A percentile compares a stretch with the other conserved stretches of the same genome.
phyloP scores from a whole-genome alignment of 768 basidiomycete species.

The Serendipita vermifera region DNA sequence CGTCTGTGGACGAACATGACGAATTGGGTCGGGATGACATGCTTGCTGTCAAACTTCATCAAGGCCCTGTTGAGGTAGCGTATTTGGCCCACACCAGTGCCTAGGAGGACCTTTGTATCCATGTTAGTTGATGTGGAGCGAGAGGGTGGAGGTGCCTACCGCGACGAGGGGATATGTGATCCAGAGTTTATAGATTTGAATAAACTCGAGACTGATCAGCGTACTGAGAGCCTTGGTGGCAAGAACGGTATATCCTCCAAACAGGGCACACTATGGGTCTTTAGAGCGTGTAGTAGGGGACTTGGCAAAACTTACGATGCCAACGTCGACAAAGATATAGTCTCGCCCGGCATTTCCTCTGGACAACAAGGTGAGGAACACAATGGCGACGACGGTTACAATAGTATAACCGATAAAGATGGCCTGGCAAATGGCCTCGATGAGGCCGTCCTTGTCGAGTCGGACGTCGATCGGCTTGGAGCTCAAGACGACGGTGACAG shows the following conservation, averaged over 20 bases:
- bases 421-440: constrained; percentile 53
- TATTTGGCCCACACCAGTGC: constrained; percentile 74
- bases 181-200: constrained; percentile 63
- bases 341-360: constrained; percentile 46
- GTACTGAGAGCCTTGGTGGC: constrained; percentile 88
- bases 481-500: constrained; percentile 82
- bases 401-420: constrained; percentile 66
- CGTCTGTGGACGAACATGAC: constrained; percentile 35
- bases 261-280: background rate
- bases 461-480: constrained; percentile 57
- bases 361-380: constrained; percentile 48
- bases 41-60: constrained; percentile 87
- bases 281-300: constrained; percentile 55
- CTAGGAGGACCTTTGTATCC: constrained; percentile 44
- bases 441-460: constrained; percentile 52
- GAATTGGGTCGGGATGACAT: constrained; percentile 90
- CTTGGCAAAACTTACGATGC: constrained; percentile 19
- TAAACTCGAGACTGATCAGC: constrained; percentile 64
- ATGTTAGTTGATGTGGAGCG: constrained; percentile 23
- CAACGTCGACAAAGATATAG: constrained; percentile 75
- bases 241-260: constrained; percentile 85
- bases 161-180: constrained; percentile 70
- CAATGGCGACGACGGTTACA: constrained; percentile 41
- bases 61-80: constrained; percentile 74
- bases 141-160: constrained; percentile 35